Conservation (phyloP, 345 rosid genomes). For the Raphanus sativus region DNA sequence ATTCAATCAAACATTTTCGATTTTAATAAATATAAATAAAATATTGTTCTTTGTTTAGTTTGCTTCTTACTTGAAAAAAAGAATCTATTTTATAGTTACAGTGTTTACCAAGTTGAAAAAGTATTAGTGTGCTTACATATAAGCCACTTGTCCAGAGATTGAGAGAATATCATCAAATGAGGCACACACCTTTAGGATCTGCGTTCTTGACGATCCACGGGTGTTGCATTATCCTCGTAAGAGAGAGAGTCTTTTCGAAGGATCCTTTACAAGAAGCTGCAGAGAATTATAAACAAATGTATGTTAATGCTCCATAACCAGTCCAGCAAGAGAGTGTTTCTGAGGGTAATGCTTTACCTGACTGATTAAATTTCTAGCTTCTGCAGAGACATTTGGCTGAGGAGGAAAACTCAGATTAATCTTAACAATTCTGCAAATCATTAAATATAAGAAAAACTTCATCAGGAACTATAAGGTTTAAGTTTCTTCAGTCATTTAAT, state of each 20-base stretch:
- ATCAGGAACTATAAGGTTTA: conserved; percentile 4
- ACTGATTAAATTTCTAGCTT: conserved; percentile 70
- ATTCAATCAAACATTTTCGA: background rate
- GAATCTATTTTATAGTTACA: background rate
- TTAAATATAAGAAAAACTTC: background rate
- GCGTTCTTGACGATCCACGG: conserved; percentile 91
- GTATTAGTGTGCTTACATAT: too few relatives aligned
- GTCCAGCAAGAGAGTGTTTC: conserved; percentile 14
- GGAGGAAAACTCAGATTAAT: conserved; percentile 81
- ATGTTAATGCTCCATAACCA: conserved; percentile 6
- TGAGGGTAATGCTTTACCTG: conserved; percentile 38
- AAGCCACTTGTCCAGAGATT: conserved; percentile 8
- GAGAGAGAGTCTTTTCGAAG: conserved; percentile 80
- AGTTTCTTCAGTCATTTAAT: background rate
- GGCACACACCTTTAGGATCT: conserved; percentile 61
- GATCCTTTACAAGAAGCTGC: conserved; percentile 90
- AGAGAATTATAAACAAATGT: conserved; percentile 21
- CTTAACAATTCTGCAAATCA: conserved; percentile 64
- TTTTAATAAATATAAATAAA: background rate
- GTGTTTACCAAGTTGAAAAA: conserved; percentile 2
- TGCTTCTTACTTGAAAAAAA: background rate
- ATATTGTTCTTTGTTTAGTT: background rate
- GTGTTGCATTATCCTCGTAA: conserved; percentile 77
- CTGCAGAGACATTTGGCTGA: conserved; percentile 56
- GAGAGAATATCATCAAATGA: conserved; percentile 12